Evolutionary conservation across 2,329 filamentous ascomycete genomes (phyloP), one percentile per base, ranked within the genome.

Genomic region (Clonostachys solani): DNA sequence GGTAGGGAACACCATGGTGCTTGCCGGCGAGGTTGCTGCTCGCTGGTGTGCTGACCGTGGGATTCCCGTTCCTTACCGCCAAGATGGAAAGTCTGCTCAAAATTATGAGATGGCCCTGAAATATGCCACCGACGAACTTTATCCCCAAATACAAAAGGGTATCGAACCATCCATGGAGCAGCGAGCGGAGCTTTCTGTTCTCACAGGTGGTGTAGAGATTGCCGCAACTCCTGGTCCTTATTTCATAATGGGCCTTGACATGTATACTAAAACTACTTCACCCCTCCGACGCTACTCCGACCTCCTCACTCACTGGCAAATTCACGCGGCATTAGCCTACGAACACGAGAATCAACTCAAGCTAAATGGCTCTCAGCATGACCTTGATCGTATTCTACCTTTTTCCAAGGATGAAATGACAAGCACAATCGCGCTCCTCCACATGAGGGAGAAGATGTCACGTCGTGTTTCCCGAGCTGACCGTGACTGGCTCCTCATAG

Each of bases 211-310:
- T 17, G 70, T 78, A 45, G 72, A 78, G 50, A 61, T 83, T 12
- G 74, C 76, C 9, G 68, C 75, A n/a, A 62, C 60, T 4, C 74
- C 82, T 0, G 75, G 72, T 9, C 75, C 75, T 6, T 77, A 84
- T 61, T 73, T 78, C 50, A 68, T 75, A 41, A 70, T 86, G 49
- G 84, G 83, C 16, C 58, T 78, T 2, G 72, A 80, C 46, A 77
- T 78, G 65, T 85, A 86, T 60, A 68, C 78, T 49, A 85, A 83
- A 54, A 76, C 76, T 37, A 87, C 84, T 8, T 84, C 79, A 44
- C 84, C 84, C 16, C 71, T 87, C n/a, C 80, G 84, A 34, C 77
- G 84, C 40, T 86, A 77, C 62, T 64, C 70, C 6, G 84, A 87
- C 60, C 65, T 87, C 42, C 59, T 87, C 33, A 73, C 78, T 2